Conservation (phyloP, 257 asterid genomes). For the Nicotiana knightiana region DNA sequence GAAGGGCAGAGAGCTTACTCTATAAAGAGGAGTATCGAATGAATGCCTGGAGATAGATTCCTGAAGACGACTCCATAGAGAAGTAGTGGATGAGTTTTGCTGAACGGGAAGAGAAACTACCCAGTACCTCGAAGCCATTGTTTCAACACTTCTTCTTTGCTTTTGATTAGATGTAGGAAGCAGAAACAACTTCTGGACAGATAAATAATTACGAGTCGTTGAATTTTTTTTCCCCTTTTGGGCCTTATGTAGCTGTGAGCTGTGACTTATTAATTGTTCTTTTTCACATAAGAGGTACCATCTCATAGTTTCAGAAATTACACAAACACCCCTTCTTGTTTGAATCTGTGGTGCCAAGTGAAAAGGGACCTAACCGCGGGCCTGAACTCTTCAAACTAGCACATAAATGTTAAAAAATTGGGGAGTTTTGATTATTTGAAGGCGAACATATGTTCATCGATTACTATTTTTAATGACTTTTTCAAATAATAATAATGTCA, state of each 20-base stretch:
- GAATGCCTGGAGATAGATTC: conserved; percentile 85
- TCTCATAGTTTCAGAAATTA: neutral
- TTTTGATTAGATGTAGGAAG: neutral
- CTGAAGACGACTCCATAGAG: conserved; percentile 84
- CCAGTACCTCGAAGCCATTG: conserved; percentile 95
- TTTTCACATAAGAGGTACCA: neutral
- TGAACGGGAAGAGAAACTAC: conserved; percentile 79
- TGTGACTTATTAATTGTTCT: neutral
- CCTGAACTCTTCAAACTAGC: neutral
- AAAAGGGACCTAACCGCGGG: neutral
- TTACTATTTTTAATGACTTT: too few relatives aligned
- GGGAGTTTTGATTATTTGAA: neutral
- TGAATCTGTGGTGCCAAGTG: neutral
- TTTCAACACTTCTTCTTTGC: neutral
- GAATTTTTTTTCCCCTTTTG: neutral
- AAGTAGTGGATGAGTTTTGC: conserved; percentile 47
- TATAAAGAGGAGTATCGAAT: conserved; percentile 84
- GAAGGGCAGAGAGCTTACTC: conserved; percentile 37
- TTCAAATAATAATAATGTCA: too few relatives aligned
- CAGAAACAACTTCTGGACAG: neutral
- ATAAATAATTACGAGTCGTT: neutral
- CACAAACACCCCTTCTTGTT: neutral
- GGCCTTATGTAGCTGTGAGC: neutral
- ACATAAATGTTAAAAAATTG: neutral
- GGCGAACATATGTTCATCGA: too few relatives aligned